phyloP scores from a whole-genome alignment of 192 early-diverging fungal genomes.

The Mortierella hygrophila region DNA sequence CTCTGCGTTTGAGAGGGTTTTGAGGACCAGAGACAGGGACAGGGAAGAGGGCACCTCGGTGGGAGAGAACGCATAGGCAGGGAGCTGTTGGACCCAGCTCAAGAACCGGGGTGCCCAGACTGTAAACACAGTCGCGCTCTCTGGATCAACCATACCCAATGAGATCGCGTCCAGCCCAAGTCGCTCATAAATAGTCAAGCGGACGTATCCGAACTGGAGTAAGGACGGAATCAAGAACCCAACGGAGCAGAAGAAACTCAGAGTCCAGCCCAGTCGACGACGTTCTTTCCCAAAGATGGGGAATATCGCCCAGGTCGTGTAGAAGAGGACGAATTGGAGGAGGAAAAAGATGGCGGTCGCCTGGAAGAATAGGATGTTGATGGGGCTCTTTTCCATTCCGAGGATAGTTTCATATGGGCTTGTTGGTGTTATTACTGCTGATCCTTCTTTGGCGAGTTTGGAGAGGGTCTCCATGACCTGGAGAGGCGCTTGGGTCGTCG shows the following conservation, averaged over 20 bases:
- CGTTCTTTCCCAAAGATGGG: constrained; percentile 9
- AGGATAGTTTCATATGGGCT: neutral
- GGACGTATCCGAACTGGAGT: constrained; percentile 1
- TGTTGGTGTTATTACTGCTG: neutral
- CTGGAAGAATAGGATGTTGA: constrained; percentile 8
- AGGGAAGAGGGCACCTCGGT: neutral
- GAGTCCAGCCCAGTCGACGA: constrained; percentile 8
- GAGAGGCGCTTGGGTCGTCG: neutral
- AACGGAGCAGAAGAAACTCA: neutral
- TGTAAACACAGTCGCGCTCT: constrained; percentile 7
- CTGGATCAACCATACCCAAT: neutral
- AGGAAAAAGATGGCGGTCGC: neutral
- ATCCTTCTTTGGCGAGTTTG: too few species aligned
- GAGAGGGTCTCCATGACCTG: neutral
- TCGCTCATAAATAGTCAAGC: neutral
- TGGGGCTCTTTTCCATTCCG: neutral
- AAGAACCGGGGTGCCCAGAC: neutral
- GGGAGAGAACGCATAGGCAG: neutral
- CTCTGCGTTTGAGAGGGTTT: neutral
- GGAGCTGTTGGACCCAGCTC: neutral
- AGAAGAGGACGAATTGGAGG: neutral
- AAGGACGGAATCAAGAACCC: neutral
- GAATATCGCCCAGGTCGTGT: constrained; percentile 4
- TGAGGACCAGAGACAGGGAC: neutral
- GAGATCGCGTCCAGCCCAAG: constrained; percentile 11